phyloP scores from a whole-genome alignment of 371 early-diverging fungal genomes.

The Choanephora cucurbitarum region DNA sequence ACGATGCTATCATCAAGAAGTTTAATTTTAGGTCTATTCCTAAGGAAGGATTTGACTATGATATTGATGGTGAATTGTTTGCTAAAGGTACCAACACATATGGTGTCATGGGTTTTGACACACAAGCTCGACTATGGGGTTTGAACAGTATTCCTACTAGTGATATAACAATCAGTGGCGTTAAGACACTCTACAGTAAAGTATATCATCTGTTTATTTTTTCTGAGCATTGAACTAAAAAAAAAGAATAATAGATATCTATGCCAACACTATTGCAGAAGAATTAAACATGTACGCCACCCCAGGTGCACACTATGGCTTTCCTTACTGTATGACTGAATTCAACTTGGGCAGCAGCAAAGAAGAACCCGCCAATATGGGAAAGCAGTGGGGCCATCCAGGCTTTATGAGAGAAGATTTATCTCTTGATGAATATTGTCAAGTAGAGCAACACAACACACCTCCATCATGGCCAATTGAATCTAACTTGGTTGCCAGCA shows the following conservation, averaged over 20 bases:
- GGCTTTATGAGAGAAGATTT: constrained; percentile 35
- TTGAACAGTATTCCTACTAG: constrained; percentile 24
- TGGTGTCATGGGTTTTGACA: constrained; percentile 45
- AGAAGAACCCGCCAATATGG: constrained; percentile 17
- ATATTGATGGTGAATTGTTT: constrained; percentile 37
- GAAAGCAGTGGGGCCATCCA: constrained; percentile 49
- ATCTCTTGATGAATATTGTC: constrained; percentile 35
- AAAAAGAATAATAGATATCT: constrained; percentile 30
- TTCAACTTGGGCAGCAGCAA: constrained; percentile 20
- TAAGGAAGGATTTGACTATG: constrained; percentile 39
- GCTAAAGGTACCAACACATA: constrained; percentile 39
- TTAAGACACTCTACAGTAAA: constrained; percentile 13
- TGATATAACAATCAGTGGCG: constrained; percentile 9
- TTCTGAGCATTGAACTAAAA: too few relatives aligned
- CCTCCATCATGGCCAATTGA: constrained; percentile 33
- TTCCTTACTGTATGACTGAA: constrained; percentile 47
- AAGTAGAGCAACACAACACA: constrained; percentile 24
- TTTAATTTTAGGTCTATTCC: constrained; percentile 43
- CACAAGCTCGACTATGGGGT: constrained; percentile 50
- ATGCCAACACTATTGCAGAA: constrained; percentile 32
- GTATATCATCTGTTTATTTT: background rate
- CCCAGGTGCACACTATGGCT: constrained; percentile 37
- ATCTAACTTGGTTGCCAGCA: constrained; percentile 26
- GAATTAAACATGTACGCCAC: constrained; percentile 44
- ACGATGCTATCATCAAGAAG: constrained; percentile 40